Evolutionary conservation across 2,329 filamentous ascomycete species (phyloP), one percentile per base, ranked within the genome.

Genomic region (Aspergillus persii): DNA sequence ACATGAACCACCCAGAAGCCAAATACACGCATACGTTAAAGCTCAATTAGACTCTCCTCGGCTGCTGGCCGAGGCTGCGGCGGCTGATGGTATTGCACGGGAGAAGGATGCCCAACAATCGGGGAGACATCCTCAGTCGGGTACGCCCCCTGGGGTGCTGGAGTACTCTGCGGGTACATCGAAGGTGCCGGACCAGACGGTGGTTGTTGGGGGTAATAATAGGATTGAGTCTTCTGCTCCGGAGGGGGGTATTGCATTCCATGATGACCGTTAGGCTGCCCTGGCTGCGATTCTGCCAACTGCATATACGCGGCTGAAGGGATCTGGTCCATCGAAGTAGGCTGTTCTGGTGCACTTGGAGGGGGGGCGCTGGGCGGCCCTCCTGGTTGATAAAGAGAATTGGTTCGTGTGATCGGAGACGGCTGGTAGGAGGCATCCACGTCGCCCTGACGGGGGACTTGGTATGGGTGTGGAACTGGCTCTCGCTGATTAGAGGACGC

Each of bases 41-140:
- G 61, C 56, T 72, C 70, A 58, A 72, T 72, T 53, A 72, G 56
- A 58, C 69, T 71, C 58, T 72, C 70, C 49, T 72, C 70, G 11
- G 69, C 68, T 5, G 61, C 62, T 2, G 69, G 67, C 44, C 65
- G 66, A 29, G 68, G 52, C 8, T 64, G 60, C 8, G 63, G 31
- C 30, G 68, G 58, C 50, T 68, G 66, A 58, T 66, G 61, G 36
- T 64, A 57, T 27, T 67, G 66, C 47, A 56, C 55, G 15, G 62
- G 61, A n/a, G 57, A 53, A 30, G 54, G 61, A 49, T 64, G 53
- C 15, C 58, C 57, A 15, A 59, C 56, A 48, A 61, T 56, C 7
- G 64, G 63, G 27, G 66, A 64, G 29, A 65, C 66, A n/a, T 66
- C 61, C 26, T 58, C 59, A 27, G 53, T 56, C 27, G 63, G 49